Evolutionary conservation across 2,329 filamentous ascomycete species (phyloP), one percentile per base, ranked within the genome.

Genomic region (Exophiala aquamarina): DNA sequence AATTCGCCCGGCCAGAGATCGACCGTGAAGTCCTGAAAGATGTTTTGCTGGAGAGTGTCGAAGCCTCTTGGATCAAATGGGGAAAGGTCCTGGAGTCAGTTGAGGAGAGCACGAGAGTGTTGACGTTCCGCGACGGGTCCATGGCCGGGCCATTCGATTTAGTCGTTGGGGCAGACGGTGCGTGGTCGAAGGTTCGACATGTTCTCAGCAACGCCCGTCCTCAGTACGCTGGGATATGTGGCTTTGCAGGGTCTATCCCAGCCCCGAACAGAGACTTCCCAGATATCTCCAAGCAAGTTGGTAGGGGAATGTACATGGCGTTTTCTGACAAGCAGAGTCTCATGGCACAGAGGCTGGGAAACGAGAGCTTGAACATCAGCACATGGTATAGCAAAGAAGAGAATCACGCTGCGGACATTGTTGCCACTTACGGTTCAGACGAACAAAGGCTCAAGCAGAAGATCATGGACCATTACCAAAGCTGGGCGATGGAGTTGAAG

Each of bases 111-210:
- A 58, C 15, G 5, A 66, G 41, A 41, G 60, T 38, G 68, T 70
- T 54, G 60, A 61, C 2, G 50, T 64, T 44, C 29, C 34, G 41
- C 3, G 52, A 55, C 35, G 53, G 51, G 50, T 59, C 29, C 53
- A 58, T 9, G 36, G 52, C 61, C 23, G 42, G 56, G 5, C 67
- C 63, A 1, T 71, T 67, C 50, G 66, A 73, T 52, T 58, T 74
- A 9, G 59, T 73, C 19, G 65, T 75, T 18, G 71, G 72, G 7
- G 69, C 69, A 8, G 72, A 74, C 40, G 71, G 71, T 8, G 69
- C 69, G 4, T 74, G 66, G 63, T 51, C 45, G 40, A 70, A 68
- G 49, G 64, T 68, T 2, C 67, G 54, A 62, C 67, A 58, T 39
- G 58, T 56, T 60, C 49, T 71, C 46, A 69, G 64, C 3, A 44